Evolutionary conservation across 148 eudicot genomes (phyloP), one percentile per base, ranked within the genome.

Genomic region (Vaccinium myrtillus): DNA sequence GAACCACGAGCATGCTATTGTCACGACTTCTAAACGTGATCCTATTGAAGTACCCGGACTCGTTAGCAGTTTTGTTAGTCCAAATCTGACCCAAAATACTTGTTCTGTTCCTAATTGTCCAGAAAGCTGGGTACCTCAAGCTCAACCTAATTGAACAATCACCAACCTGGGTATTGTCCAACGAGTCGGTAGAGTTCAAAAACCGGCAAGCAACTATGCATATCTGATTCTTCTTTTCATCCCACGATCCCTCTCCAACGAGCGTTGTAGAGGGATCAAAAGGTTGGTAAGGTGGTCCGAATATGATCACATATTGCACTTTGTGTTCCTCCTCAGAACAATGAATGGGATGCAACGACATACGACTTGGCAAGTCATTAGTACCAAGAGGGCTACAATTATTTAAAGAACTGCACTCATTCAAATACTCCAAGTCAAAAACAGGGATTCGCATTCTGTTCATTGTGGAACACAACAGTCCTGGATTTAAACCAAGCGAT

Each of bases 71-170:
- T 56, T 78, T 86, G 55, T 18, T 86, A 6, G 71, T 82, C 87
- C 87, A 86, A 67, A 86, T 86, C 50, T 86, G 82, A 9, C 87
- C 87, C 0, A 63, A 15, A 30, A 39, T 23, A 8, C 15, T 8
- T 15, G 14, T 7, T 4, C 54, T 82, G 58, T 67, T 69, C 43
- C 11, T 18, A 21, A 86, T 86, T 77, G 87, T 14, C 85, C 82
- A 70, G 5, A 77, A 61, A 19, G 84, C 76, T n/a, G 59, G 87
- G 80, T n/a, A 86, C 75, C 70, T 27, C 58, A 86, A 82, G 53
- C 85, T 86, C 84, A 86, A 16, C 78, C 82, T 82, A 9, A 78
- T 36, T 6, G 87, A 86, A 58, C 87, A 86, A 51, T 86, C 85
- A 65, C 85, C 87, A 77, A 86, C 59, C 18, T 2, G 71, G 19